These are phyloP conservation scores for Ustilago trichophora DNA, from an alignment of 1,284 basidiomycete species.

Conservation along the genomic window DNA sequence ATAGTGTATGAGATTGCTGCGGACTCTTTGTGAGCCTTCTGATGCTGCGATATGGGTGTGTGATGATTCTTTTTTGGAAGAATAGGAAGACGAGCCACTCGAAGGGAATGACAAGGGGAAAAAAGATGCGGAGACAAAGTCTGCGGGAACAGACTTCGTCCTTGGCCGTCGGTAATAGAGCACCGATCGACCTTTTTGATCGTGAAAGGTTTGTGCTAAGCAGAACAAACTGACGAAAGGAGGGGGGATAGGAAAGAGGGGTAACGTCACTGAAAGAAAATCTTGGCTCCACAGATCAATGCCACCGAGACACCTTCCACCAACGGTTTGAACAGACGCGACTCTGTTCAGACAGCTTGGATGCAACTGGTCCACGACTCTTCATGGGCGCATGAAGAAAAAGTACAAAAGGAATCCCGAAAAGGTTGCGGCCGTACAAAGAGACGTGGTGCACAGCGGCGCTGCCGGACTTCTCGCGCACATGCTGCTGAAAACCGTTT, in stretches of 20 bases:
- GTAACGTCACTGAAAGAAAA: constrained; percentile 6
- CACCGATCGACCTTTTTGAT: constrained; percentile 42
- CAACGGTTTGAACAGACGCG: constrained; percentile 24
- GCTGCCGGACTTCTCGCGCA: constrained; percentile 15
- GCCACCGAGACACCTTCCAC: constrained; percentile 17
- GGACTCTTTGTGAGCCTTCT: constrained; percentile 50
- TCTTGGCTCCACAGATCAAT: constrained; percentile 34
- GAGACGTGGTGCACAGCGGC: constrained; percentile 26
- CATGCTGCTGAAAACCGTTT: constrained; percentile 65
- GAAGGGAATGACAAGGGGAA: constrained; percentile 1
- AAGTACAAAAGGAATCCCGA: constrained; percentile 51
- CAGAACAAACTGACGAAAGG: constrained; percentile 2
- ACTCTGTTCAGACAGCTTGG: constrained; percentile 25
- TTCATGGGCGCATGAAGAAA: constrained; percentile 35
- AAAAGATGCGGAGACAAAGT: constrained; percentile 35
- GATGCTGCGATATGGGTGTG: constrained; percentile 48
- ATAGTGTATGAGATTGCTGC: constrained; percentile 49
- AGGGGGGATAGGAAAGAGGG: no score
- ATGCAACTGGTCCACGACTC: constrained; percentile 13
- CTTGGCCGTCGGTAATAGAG: constrained; percentile 19
- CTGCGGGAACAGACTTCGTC: constrained; percentile 17
- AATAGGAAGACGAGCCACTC: constrained; percentile 14
- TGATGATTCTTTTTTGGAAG: constrained; percentile 24
- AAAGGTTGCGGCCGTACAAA: constrained; percentile 31
- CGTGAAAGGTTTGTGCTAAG: constrained; percentile 15